phyloP scores from a whole-genome alignment of 352 stramenopile genomes.

The Phytopythium boreale region DNA sequence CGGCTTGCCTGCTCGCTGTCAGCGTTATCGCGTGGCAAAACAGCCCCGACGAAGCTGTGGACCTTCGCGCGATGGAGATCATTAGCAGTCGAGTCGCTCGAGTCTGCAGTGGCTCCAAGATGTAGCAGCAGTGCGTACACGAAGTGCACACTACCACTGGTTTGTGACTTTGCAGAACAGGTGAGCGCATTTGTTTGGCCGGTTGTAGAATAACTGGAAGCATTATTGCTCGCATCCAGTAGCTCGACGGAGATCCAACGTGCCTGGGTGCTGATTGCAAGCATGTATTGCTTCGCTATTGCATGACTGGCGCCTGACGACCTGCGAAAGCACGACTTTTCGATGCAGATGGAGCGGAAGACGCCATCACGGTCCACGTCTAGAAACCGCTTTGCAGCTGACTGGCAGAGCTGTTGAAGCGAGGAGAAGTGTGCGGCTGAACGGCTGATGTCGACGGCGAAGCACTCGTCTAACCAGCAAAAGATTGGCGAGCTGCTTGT shows the following conservation, averaged over 20 bases:
- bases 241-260: constrained; percentile 8
- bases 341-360: constrained; percentile 26
- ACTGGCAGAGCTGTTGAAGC: not conserved
- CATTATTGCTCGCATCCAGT: not conserved
- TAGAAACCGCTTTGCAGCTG: not conserved
- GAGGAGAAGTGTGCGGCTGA: not conserved
- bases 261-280: constrained; percentile 13
- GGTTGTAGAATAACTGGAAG: not conserved
- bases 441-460: constrained; percentile 31
- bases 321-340: constrained; percentile 36
- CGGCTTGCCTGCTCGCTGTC: not conserved
- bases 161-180: not conserved
- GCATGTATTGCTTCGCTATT: constrained; percentile 44
- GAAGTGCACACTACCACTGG: constrained; percentile 28
- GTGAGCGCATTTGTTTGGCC: not conserved
- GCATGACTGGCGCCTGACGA: constrained; percentile 21
- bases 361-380: not conserved
- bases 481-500: constrained; percentile 19
- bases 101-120: constrained; percentile 23
- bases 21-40: not conserved
- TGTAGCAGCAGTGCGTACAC: constrained; percentile 48
- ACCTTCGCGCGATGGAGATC: not conserved
- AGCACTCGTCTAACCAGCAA: constrained; percentile 62
- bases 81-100: not conserved
- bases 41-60: not conserved